A percentile compares a stretch with the other conserved stretches of the same genome.
These are phyloP conservation scores for Diplodia corticola DNA, from an alignment of 2,329 filamentous ascomycete genomes.

Conservation along the genomic window DNA sequence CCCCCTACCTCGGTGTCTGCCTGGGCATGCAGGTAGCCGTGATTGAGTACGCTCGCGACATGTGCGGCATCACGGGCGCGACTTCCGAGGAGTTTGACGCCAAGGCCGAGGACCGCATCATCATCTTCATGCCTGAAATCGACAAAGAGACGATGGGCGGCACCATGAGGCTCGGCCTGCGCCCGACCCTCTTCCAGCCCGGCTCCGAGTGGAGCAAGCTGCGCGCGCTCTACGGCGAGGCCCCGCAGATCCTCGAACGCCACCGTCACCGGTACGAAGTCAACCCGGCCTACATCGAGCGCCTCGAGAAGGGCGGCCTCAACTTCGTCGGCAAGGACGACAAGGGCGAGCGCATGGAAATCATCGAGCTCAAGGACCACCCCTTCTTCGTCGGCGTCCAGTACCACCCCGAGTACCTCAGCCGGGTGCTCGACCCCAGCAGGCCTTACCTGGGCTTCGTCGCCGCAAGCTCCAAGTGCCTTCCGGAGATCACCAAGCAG, in stretches of 20 bases:
- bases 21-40: slow-evolving; percentile 92
- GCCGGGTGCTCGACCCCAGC: slow-evolving; percentile 70
- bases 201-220: slow-evolving; percentile 77
- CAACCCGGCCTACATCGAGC: slow-evolving; percentile 74
- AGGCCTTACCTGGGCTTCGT: slow-evolving; percentile 82
- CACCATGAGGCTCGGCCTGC: slow-evolving; percentile 81
- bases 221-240: slow-evolving; percentile 68
- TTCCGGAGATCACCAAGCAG: slow-evolving; percentile 9
- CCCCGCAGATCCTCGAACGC: slow-evolving; percentile 60
- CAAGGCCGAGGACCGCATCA: slow-evolving; percentile 65
- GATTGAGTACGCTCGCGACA: slow-evolving; percentile 79
- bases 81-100: slow-evolving; percentile 59
- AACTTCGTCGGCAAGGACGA: slow-evolving; percentile 79
- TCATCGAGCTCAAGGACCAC: slow-evolving; percentile 79
- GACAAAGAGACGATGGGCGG: slow-evolving; percentile 75
- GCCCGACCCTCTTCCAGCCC: slow-evolving; percentile 72
- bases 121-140: slow-evolving; percentile 93
- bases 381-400: slow-evolving; percentile 85
- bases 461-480: slow-evolving; percentile 66
- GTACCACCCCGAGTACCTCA: slow-evolving; percentile 85
- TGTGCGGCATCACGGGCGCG: slow-evolving; percentile 64
- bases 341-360: slow-evolving; percentile 76
- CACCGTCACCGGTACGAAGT: slow-evolving; percentile 91
- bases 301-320: slow-evolving; percentile 68
- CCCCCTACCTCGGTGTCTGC: slow-evolving; percentile 86